Evolutionary conservation across 805 yeast species (phyloP).

Genomic region (Soucietia sequanensis): DNA sequence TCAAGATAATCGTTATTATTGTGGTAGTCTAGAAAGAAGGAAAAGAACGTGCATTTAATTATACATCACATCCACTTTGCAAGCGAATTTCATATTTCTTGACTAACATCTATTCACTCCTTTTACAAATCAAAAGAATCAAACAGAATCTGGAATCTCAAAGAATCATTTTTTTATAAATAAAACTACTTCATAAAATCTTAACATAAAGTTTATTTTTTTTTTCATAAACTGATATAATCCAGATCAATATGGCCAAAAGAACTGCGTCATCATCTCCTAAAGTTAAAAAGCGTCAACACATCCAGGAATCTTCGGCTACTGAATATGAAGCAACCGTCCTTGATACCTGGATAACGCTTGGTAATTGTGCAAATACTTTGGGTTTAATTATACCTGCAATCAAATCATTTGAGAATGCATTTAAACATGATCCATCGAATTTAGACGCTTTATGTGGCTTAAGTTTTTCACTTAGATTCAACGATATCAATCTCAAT

Average conservation of each 20-base stretch:
- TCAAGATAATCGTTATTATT: no score
- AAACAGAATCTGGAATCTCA: no score
- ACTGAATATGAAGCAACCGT: constrained; percentile 21
- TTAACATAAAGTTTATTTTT: no score
- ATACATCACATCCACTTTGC: no score
- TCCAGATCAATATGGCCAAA: constrained; percentile 6
- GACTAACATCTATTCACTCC: no score
- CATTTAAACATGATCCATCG: constrained; percentile 41
- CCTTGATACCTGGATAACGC: constrained; percentile 44
- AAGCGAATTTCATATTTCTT: no score
- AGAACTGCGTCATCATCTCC: constrained; percentile 7
- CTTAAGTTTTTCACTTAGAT: constrained; percentile 39
- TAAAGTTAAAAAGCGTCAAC: constrained; percentile 4
- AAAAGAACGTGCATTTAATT: no score
- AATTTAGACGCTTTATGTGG: constrained; percentile 43
- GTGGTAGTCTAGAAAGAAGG: no score
- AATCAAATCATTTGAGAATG: constrained; percentile 42
- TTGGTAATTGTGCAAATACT: constrained; percentile 46
- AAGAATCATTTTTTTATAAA: no score
- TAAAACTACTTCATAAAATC: no score
- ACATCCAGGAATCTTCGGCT: constrained; percentile 1
- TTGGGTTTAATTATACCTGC: constrained; percentile 42
- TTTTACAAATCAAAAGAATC: neutral
- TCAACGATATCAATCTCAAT: constrained; percentile 35
- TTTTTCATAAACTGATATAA: no score